Evolutionary conservation across 306 rosid genomes (phyloP).

Genomic region (Rubus idaeus): DNA sequence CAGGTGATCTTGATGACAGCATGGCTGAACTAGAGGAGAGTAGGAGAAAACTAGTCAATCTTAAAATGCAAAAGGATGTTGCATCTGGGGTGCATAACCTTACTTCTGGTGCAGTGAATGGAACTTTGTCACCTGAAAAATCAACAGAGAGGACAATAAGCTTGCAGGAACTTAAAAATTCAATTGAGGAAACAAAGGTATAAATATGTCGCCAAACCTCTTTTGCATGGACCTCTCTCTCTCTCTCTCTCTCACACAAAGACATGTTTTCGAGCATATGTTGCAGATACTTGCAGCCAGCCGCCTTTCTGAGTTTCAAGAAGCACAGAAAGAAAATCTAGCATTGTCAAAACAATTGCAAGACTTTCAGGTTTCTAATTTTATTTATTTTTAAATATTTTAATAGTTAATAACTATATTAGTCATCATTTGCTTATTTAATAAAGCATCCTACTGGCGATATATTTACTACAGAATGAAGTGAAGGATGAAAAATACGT

Average conservation of each 20-base stretch:
- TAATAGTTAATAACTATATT: constrained; percentile 15
- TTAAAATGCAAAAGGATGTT: constrained; percentile 82
- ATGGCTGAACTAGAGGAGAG: constrained; percentile 85
- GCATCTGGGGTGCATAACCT: constrained; percentile 51
- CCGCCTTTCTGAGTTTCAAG: constrained; percentile 82
- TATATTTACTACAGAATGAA: constrained; percentile 55
- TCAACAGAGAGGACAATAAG: constrained; percentile 64
- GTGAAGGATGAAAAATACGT: constrained; percentile 81
- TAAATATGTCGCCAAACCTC: constrained; percentile 5
- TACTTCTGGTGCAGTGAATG: constrained; percentile 54
- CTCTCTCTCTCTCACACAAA: constrained; percentile 18
- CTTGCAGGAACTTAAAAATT: constrained; percentile 76
- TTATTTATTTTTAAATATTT: constrained; percentile 16
- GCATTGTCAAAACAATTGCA: constrained; percentile 67
- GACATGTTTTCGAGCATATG: constrained; percentile 24
- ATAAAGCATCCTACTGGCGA: constrained; percentile 13
- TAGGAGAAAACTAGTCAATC: constrained; percentile 84
- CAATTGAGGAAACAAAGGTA: constrained; percentile 94
- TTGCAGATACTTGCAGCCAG: constrained; percentile 67
- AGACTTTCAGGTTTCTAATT: constrained; percentile 73
- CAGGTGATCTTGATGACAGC: constrained; percentile 87
- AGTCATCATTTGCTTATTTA: constrained; percentile 15
- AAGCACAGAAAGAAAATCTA: constrained; percentile 64
- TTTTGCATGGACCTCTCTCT: constrained; percentile 10
- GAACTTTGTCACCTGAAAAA: constrained; percentile 80